Evolutionary conservation across 202 grass and related monocot species (phyloP).

Genomic region (Elaeis oleifera): DNA sequence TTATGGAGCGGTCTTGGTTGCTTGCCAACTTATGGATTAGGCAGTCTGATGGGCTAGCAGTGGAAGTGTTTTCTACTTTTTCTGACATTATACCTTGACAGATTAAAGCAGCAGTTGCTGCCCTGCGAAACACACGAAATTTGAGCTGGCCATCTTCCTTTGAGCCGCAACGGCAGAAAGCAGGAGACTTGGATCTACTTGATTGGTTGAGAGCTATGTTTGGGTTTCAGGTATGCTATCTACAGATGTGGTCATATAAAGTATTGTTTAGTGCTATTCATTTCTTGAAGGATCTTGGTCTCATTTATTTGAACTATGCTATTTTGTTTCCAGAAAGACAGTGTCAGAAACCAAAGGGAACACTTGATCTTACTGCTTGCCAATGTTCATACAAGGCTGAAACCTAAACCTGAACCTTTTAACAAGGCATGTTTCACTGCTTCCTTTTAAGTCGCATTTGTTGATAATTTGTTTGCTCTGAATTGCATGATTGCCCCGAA

Average conservation of each 20-base stretch:
- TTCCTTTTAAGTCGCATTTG: neutral
- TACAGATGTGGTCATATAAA: neutral
- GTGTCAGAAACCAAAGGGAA: slow-evolving; percentile 90
- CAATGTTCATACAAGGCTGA: slow-evolving; percentile 80
- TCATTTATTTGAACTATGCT: slow-evolving; percentile 9
- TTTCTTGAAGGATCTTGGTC: slow-evolving; percentile 11
- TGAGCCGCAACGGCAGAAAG: slow-evolving; percentile 73
- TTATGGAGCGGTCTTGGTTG: too few species aligned
- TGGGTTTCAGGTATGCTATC: slow-evolving; percentile 78
- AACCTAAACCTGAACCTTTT: slow-evolving; percentile 72
- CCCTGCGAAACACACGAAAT: slow-evolving; percentile 50
- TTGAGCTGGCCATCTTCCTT: slow-evolving; percentile 77
- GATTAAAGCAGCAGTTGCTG: slow-evolving; percentile 82
- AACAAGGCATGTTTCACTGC: slow-evolving; percentile 53
- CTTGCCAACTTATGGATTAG: too few species aligned
- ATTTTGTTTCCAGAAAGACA: slow-evolving; percentile 56
- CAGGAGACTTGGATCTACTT: slow-evolving; percentile 69
- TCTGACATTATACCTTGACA: slow-evolving; percentile 23
- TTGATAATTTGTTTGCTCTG: too few species aligned
- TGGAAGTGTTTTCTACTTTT: too few species aligned
- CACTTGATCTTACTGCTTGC: slow-evolving; percentile 90
- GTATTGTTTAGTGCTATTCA: slow-evolving; percentile 2
- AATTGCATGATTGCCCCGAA: too few species aligned
- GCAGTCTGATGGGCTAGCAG: too few species aligned
- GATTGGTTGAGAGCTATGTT: slow-evolving; percentile 98